These are phyloP conservation scores for Plectosphaerella cucumerina DNA, from an alignment of 2,329 filamentous ascomycete species.

Conservation along the genomic window DNA sequence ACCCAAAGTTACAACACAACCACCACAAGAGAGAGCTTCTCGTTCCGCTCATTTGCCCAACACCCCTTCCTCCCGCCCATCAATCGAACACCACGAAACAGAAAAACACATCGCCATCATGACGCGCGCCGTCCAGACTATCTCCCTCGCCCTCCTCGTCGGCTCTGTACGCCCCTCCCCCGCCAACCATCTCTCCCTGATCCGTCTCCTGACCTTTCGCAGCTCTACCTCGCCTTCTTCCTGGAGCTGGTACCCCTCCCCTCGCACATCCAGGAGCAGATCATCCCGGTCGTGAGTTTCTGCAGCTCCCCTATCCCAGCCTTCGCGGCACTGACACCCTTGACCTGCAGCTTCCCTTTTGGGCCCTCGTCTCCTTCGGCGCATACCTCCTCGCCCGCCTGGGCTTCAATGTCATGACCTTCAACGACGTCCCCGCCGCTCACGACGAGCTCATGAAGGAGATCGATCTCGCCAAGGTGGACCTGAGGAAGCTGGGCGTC, in stretches of 20 bases:
- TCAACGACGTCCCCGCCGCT: conserved; percentile 91
- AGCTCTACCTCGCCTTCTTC: conserved; percentile 89
- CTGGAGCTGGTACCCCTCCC: conserved; percentile 81
- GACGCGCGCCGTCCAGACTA: conserved; percentile 91
- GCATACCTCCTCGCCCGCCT: conserved; percentile 89
- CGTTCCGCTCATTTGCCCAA: conserved; percentile 2
- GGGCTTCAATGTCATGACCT: conserved; percentile 88
- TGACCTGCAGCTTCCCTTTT: conserved; percentile 76
- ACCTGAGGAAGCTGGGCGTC: conserved; percentile 70
- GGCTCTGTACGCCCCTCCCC: conserved; percentile 64
- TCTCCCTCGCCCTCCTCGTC: conserved; percentile 81
- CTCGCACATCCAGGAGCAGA: conserved; percentile 70
- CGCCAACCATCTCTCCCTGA: neutral
- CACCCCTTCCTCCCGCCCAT: neutral
- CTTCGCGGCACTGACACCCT: conserved; percentile 2
- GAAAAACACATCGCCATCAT: conserved; percentile 50
- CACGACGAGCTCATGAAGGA: conserved; percentile 85
- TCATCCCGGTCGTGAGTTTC: conserved; percentile 79
- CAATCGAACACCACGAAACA: neutral
- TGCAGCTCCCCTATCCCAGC: neutral
- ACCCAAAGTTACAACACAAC: conserved; percentile 6
- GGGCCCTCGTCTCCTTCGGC: conserved; percentile 85
- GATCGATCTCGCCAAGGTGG: conserved; percentile 71
- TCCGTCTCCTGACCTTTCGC: neutral
- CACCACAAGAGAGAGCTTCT: conserved; percentile 8